phyloP scores from a whole-genome alignment of 768 basidiomycete genomes.

The Cantharellus anzutake region DNA sequence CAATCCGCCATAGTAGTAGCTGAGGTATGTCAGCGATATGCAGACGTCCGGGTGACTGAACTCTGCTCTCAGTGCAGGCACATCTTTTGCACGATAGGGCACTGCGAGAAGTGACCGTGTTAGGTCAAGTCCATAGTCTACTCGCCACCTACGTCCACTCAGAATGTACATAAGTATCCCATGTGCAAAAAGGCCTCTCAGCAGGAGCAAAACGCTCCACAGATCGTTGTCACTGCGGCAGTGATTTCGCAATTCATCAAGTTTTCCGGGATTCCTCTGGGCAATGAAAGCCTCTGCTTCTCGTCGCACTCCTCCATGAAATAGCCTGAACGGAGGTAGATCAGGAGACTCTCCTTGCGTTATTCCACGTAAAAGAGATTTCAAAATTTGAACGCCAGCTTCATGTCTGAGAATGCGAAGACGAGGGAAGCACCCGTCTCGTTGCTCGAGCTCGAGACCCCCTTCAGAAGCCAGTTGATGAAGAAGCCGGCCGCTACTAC shows the following conservation, averaged over 20 bases:
- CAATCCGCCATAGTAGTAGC: conserved; percentile 12
- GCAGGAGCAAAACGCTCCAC: conserved; percentile 24
- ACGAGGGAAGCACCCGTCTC: background rate
- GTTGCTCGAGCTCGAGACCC: too few relatives aligned
- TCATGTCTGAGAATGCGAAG: background rate
- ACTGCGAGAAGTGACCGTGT: conserved; percentile 29
- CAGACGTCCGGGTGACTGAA: conserved; percentile 2
- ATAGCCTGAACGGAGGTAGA: conserved; percentile 5
- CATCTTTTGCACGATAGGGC: conserved; percentile 25
- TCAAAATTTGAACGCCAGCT: background rate
- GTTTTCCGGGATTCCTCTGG: background rate
- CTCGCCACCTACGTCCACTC: conserved; percentile 24
- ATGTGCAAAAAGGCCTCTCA: conserved; percentile 26
- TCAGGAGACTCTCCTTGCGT: background rate
- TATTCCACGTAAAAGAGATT: background rate
- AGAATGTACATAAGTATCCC: conserved; percentile 25
- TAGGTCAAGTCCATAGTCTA: conserved; percentile 30
- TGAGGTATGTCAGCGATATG: conserved; percentile 1
- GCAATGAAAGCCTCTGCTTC: background rate
- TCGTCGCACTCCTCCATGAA: background rate
- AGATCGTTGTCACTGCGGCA: background rate
- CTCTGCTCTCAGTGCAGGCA: conserved; percentile 1
- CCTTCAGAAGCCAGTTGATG: background rate
- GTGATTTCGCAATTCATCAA: background rate
- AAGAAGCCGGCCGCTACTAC: too few relatives aligned